Conservation (phyloP, 257 asterid genomes). For the Haberlea rhodopensis region DNA sequence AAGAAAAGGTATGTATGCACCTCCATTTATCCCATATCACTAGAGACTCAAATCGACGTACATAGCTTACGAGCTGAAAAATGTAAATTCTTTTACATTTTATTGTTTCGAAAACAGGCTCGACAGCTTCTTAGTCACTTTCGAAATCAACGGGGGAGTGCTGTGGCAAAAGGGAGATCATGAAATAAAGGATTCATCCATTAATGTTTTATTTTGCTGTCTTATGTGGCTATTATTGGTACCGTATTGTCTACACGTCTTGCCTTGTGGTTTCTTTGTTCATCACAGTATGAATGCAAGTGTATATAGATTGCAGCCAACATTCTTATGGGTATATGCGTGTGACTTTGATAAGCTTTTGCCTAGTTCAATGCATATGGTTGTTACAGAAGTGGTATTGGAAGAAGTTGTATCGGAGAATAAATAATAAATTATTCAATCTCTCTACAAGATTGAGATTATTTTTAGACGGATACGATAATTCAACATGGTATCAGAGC, state of each 20-base stretch:
- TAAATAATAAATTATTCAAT: too few relatives aligned
- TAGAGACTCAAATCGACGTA: neutral
- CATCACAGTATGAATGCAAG: conserved; percentile 21
- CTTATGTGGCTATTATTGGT: conserved; percentile 29
- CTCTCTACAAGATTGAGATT: too few relatives aligned
- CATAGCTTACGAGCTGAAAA: neutral
- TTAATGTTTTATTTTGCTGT: conserved; percentile 24
- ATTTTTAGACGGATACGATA: too few relatives aligned
- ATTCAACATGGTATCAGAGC: too few relatives aligned
- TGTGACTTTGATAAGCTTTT: too few relatives aligned
- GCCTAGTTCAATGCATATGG: too few relatives aligned
- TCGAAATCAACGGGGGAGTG: conserved; percentile 78
- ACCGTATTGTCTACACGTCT: conserved; percentile 26
- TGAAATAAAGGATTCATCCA: conserved; percentile 27
- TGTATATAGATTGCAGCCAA: conserved; percentile 32
- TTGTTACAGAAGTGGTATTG: too few relatives aligned
- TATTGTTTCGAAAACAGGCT: conserved; percentile 53
- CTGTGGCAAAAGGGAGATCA: conserved; percentile 55
- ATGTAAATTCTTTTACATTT: neutral
- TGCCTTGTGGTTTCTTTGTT: conserved; percentile 21
- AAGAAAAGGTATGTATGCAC: conserved; percentile 68
- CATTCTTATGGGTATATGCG: too few relatives aligned
- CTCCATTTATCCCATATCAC: neutral
- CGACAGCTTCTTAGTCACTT: conserved; percentile 96
- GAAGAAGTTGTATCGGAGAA: too few relatives aligned